phyloP scores from a whole-genome alignment of 176 grass and related monocot genomes.

The Aegilops sharonensis region DNA sequence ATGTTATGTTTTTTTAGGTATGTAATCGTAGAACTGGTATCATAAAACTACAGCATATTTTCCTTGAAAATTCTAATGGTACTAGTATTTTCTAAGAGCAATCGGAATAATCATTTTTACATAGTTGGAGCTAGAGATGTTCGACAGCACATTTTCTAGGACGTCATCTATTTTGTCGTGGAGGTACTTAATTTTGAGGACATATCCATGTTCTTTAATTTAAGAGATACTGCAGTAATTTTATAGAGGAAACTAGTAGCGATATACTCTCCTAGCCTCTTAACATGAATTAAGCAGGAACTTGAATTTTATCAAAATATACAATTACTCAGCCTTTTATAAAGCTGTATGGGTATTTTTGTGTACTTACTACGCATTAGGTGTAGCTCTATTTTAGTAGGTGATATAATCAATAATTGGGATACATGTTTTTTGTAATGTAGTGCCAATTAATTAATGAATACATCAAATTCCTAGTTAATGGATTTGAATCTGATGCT shows the following conservation, averaged over 20 bases:
- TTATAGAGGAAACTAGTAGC: neutral
- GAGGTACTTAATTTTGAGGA: neutral
- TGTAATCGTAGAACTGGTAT: too few species aligned
- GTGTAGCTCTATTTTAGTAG: neutral
- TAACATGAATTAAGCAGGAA: neutral
- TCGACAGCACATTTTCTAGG: neutral
- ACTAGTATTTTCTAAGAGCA: neutral
- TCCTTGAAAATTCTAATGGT: neutral
- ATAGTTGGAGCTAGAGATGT: neutral
- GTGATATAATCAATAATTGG: conserved; percentile 8
- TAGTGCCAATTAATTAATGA: conserved; percentile 14
- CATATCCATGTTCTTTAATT: neutral
- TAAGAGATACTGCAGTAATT: neutral
- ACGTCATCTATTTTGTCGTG: too few species aligned
- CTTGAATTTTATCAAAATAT: neutral
- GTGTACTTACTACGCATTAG: neutral
- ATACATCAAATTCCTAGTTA: conserved; percentile 30
- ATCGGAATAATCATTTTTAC: neutral
- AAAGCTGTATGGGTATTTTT: neutral
- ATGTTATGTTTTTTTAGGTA: neutral
- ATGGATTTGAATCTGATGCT: conserved; percentile 53
- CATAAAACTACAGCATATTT: neutral
- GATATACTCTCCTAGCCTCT: neutral
- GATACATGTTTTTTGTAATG: conserved; percentile 10
- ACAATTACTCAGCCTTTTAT: neutral